Evolutionary conservation across 257 asterid genomes (phyloP).

Genomic region (Solanum pimpinellifolium): DNA sequence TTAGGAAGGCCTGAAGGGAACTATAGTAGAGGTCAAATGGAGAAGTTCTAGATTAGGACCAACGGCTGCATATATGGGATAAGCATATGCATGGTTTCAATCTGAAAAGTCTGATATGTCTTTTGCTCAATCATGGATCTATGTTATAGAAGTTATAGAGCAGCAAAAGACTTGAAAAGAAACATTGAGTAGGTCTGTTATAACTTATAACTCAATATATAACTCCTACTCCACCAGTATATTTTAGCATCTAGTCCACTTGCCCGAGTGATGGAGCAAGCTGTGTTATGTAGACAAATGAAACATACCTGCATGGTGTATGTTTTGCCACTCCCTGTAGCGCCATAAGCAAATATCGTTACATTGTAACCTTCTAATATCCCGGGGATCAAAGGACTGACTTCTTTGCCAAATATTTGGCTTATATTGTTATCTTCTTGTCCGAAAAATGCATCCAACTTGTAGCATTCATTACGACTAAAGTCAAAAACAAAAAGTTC

Average conservation of each 20-base stretch:
- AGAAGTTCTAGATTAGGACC: background rate
- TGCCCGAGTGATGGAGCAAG: background rate
- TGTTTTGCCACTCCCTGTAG: conserved; percentile 96
- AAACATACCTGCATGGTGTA: conserved; percentile 80
- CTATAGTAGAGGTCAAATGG: background rate
- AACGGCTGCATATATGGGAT: background rate
- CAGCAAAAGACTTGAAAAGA: background rate
- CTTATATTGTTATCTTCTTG: conserved; percentile 49
- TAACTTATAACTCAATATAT: background rate
- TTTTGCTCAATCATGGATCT: background rate
- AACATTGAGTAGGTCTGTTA: background rate
- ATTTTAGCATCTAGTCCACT: background rate
- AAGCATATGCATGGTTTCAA: background rate
- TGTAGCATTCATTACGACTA: conserved; percentile 78
- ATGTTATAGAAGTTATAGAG: background rate
- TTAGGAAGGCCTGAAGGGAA: background rate
- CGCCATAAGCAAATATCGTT: conserved; percentile 89
- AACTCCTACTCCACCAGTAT: background rate
- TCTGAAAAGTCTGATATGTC: background rate
- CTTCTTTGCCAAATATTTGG: conserved; percentile 59
- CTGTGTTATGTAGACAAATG: background rate
- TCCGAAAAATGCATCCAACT: conserved; percentile 63
- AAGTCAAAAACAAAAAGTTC: background rate
- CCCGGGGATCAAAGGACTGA: conserved; percentile 67
- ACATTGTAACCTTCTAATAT: conserved; percentile 62